These are phyloP conservation scores for Chlamydomonas asymmetrica DNA, from an alignment of 139 green algal species.

Conservation along the genomic window DNA sequence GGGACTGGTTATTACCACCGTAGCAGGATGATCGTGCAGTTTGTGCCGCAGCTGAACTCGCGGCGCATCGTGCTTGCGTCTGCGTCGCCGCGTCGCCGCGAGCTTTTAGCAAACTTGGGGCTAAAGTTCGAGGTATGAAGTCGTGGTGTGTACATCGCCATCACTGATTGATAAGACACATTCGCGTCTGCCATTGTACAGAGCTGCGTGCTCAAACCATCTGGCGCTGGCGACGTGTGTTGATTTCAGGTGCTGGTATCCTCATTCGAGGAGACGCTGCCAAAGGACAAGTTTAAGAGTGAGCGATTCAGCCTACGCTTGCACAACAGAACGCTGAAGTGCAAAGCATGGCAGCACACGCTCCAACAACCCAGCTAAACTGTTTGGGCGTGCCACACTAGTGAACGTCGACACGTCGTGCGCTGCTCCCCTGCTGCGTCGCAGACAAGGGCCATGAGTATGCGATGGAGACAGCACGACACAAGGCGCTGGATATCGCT, in stretches of 20 bases:
- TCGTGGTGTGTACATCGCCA: not conserved
- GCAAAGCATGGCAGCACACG: too few species aligned
- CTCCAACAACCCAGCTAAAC: too few species aligned
- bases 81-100: conserved; percentile 57
- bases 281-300: conserved; percentile 49
- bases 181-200: not conserved
- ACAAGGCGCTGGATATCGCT: conserved; percentile 59
- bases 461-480: conserved; percentile 65
- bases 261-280: conserved; percentile 80
- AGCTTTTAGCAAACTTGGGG: conserved; percentile 73
- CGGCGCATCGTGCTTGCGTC: conserved; percentile 71
- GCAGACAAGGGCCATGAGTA: conserved; percentile 68
- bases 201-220: not conserved
- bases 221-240: not conserved
- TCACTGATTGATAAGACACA: not conserved
- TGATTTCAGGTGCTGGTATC: conserved; percentile 60
- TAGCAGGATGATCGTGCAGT: conserved; percentile 60
- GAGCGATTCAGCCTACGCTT: too few species aligned
- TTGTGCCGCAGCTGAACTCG: conserved; percentile 44
- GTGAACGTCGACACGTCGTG: too few species aligned
- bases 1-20: too few species aligned
- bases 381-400: too few species aligned
- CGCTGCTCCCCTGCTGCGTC: too few species aligned
- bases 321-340: too few species aligned
- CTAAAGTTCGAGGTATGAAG: conserved; percentile 58